Base-by-base conservation (phyloP, 345 rosid genomes). In the Ceriops zippeliana region DNA sequence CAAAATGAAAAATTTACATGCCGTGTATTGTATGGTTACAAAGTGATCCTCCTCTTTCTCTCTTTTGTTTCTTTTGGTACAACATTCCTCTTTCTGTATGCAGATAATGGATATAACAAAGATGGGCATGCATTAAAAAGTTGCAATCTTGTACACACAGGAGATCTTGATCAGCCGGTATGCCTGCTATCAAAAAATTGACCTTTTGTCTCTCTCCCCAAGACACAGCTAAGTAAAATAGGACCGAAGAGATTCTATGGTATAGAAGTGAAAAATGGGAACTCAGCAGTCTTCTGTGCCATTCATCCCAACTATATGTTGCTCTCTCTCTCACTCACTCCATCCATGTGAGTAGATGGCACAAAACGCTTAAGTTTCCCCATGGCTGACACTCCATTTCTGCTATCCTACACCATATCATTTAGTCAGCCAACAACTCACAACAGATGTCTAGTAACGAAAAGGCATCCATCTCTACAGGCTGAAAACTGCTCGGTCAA, bases 401-500 rank as follows among this genome's bases (percentile, higher is more conserved):
- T 30, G 62, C 54, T 20, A 37, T 71, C 13, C 20, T 16, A 30
- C 46, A 47, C 37, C 56, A 15, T 1, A 54, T 56, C 19, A 49
- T 47, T 32, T 49, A 58, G 65, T 27, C 68, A 16, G 20, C 26
- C 28, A 58, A 47, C n/a, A 34, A 22, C 67, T 49, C 66, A 27
- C 42, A 24, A 21, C 21, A 61, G 49, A 21, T 28, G 47, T 49
- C 49, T n/a, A 17, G 60, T 0, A 22, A 26, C 32, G 19, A 19
- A 35, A 51, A 27, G 61, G 22, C 19, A 51, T 17, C 13, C 56
- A 22, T 47, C 69, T 58, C 64, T 57, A 49, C 42, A 58, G 46
- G 49, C 30, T 58, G 64, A 64, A 31, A 59, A 51, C 63, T 58
- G 34, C 49, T 46, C 22, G 10, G 52, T 37, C 60, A 30, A 70